Evolutionary conservation across 192 early-diverging fungal species (phyloP).

Genomic region (Rhizophagus sp.): DNA sequence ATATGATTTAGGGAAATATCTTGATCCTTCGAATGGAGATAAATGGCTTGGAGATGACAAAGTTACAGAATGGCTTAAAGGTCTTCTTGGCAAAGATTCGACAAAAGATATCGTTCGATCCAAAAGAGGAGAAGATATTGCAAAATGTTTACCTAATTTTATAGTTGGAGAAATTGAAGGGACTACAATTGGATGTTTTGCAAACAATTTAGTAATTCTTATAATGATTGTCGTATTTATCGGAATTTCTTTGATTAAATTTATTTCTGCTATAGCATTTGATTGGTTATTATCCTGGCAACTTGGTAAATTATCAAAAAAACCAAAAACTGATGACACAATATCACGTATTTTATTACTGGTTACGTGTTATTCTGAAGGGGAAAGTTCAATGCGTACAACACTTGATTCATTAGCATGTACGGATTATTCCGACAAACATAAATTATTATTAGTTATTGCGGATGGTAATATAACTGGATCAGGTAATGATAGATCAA

Average conservation of each 20-base stretch:
- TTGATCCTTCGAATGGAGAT: background rate
- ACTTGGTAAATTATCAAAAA: conserved; percentile 37
- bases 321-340: conserved; percentile 25
- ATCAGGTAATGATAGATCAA: conserved; percentile 68
- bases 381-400: conserved; percentile 71
- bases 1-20: conserved; percentile 23
- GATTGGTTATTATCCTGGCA: conserved; percentile 44
- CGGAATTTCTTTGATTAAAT: conserved; percentile 41
- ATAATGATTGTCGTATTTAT: conserved; percentile 31
- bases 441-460: conserved; percentile 84
- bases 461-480: conserved; percentile 93
- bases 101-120: conserved; percentile 18
- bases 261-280: conserved; percentile 43
- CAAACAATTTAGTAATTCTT: conserved; percentile 29
- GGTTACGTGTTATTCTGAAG: conserved; percentile 94
- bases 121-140: background rate
- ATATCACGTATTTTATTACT: conserved; percentile 64
- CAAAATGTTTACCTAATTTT: conserved; percentile 29
- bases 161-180: conserved; percentile 41
- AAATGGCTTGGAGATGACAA: conserved; percentile 19
- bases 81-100: conserved; percentile 19
- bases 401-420: conserved; percentile 85
- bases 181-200: conserved; percentile 46
- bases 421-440: conserved; percentile 80
- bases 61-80: conserved; percentile 9